Evolutionary conservation across 306 rosid species (phyloP).

Genomic region (Acacia confusa): DNA sequence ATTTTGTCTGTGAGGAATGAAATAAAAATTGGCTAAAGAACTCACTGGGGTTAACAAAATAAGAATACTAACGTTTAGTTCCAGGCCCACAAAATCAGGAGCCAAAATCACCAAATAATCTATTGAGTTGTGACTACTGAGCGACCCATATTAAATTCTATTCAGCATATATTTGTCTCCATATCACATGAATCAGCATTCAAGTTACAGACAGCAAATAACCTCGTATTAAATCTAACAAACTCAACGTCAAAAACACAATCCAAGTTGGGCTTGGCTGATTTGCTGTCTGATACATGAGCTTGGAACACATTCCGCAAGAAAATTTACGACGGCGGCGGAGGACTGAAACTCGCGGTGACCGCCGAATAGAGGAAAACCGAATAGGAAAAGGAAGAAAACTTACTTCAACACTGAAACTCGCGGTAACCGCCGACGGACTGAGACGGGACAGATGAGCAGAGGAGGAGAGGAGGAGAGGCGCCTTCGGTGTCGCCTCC

Average conservation of each 20-base stretch:
- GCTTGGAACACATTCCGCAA: constrained; percentile 22
- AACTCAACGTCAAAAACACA: constrained; percentile 26
- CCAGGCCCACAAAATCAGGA: background rate
- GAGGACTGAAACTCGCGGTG: too few relatives aligned
- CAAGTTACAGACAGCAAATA: constrained; percentile 10
- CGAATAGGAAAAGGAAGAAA: too few relatives aligned
- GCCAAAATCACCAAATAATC: background rate
- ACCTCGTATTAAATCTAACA: constrained; percentile 18
- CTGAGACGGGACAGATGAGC: too few relatives aligned
- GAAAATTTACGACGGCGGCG: background rate
- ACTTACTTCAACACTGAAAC: too few relatives aligned
- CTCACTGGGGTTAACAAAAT: background rate
- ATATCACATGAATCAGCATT: constrained; percentile 1
- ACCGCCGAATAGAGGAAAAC: too few relatives aligned
- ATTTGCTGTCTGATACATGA: constrained; percentile 13
- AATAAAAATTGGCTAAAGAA: background rate
- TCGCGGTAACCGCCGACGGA: too few relatives aligned
- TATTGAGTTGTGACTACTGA: background rate
- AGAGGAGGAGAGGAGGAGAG: too few relatives aligned
- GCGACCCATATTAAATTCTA: too few relatives aligned
- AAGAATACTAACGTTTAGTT: background rate
- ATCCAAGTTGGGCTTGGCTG: constrained; percentile 20
- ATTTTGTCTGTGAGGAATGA: background rate
- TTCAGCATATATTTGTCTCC: too few relatives aligned
- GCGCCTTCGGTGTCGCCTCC: too few relatives aligned